These are phyloP conservation scores for Eragrostis tef DNA, from an alignment of 202 grass and related monocot genomes.

Conservation along the genomic window DNA sequence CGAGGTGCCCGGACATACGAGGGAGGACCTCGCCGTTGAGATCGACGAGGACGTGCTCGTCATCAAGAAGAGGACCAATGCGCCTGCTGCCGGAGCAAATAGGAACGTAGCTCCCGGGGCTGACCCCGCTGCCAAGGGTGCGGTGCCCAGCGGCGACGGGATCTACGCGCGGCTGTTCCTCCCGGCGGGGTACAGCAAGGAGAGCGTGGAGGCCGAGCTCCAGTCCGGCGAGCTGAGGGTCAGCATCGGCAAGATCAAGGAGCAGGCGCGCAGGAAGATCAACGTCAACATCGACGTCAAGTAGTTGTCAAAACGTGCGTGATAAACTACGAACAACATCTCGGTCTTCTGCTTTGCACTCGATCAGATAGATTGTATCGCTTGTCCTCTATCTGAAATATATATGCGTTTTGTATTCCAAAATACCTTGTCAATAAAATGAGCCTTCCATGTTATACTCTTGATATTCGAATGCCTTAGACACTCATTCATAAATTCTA, in stretches of 20 bases:
- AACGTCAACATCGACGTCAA: neutral
- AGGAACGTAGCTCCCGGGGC: too few species aligned
- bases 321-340: neutral
- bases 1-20: conserved; percentile 49
- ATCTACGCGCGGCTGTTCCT: conserved; percentile 51
- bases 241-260: conserved; percentile 7
- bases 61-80: conserved; percentile 18
- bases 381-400: neutral
- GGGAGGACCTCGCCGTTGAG: conserved; percentile 39
- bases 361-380: neutral
- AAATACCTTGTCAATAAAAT: conserved; percentile 22
- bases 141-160: neutral
- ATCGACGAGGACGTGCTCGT: conserved; percentile 57
- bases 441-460: neutral
- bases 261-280: conserved; percentile 43
- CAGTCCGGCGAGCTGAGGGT: conserved; percentile 33
- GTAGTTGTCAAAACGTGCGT: neutral
- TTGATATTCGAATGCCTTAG: neutral
- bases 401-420: neutral
- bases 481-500: neutral
- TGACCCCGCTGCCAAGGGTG: neutral
- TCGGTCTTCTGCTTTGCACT: neutral
- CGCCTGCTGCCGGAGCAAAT: neutral
- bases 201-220: conserved; percentile 20
- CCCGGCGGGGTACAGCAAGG: conserved; percentile 40